Base-by-base conservation (phyloP, 495 filamentous ascomycete species). In the Recurvomyces mirabilis region DNA sequence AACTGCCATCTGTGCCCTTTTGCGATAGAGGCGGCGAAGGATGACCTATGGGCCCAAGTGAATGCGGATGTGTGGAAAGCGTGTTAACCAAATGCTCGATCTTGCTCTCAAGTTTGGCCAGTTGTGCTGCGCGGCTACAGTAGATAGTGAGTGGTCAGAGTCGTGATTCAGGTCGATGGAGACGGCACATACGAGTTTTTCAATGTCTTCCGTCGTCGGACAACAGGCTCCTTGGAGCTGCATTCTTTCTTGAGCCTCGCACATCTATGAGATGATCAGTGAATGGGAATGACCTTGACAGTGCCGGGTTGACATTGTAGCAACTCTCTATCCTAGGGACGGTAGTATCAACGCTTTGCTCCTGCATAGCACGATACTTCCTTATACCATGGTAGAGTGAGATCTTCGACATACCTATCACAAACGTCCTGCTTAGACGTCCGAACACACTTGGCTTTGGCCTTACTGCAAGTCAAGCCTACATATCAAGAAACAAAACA, bases 81-180 rank as follows among this genome's bases (percentile, higher is more conserved):
- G 68, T 49, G 12, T 65, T 65, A 19, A 72, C 66, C 25, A 77
- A 61, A 39, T 61, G 63, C 35, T 74, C 70, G 33, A 74, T 60
- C 46, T 72, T 75, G 29, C 66, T 67, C 46, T 75, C 71, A 2
- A 74, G 61, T 24, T 67, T 65, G 11, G 49, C 51, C 3, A 54
- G 38, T 29, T 54, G 51, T 25, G 51, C 51, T 6, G 51, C 41
- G 4, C 51, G 51, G 23, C 51, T 53, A 22, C 1, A 6, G 17
- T 4, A 29, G 20, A 12, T 22, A 28, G 30, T 23, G 38, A 10
- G 13, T 18, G 21, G 26, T 23, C n/a, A 11, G 9, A 24, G 37
- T 4, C 20, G 21, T 25, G 37, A 17, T 18, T 12, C 32, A 15
- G 24, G 5, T 44, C 11, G 5, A 7, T 6, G 9, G 23, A 20